These are phyloP conservation scores for Malus hybrid DNA, from an alignment of 331 rosid genomes.

Conservation along the genomic window DNA sequence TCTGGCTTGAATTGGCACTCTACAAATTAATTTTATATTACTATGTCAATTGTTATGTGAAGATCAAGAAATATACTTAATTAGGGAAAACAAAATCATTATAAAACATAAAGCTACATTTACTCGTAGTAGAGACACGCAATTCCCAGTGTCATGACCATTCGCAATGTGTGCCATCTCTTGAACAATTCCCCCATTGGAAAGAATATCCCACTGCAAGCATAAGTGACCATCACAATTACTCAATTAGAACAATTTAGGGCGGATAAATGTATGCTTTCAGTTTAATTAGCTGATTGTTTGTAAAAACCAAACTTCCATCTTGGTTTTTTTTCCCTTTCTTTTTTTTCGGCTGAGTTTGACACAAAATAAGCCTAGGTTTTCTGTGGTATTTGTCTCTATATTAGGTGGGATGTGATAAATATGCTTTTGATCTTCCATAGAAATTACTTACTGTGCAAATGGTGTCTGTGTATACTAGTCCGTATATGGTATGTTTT, in stretches of 20 bases:
- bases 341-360: too few relatives aligned
- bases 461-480: neutral
- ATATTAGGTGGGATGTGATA: neutral
- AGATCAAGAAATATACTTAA: neutral
- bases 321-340: neutral
- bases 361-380: neutral
- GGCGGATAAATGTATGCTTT: too few relatives aligned
- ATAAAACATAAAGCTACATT: constrained; percentile 39
- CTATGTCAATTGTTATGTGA: neutral
- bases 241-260: too few relatives aligned
- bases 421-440: neutral
- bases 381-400: neutral
- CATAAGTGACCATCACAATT: too few relatives aligned
- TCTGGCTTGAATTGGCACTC: constrained; percentile 97
- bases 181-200: constrained; percentile 87
- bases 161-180: constrained; percentile 98
- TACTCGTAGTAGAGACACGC: constrained; percentile 79
- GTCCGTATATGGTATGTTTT: neutral
- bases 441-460: neutral
- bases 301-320: neutral
- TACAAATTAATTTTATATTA: constrained; percentile 7
- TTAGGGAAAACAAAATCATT: neutral
- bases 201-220: constrained; percentile 92
- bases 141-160: constrained; percentile 85
- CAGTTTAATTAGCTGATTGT: too few relatives aligned